Evolutionary conservation across 208 protist genomes (phyloP), one percentile per base, ranked within the genome.

Genomic region (Blechomonas ayalai): DNA sequence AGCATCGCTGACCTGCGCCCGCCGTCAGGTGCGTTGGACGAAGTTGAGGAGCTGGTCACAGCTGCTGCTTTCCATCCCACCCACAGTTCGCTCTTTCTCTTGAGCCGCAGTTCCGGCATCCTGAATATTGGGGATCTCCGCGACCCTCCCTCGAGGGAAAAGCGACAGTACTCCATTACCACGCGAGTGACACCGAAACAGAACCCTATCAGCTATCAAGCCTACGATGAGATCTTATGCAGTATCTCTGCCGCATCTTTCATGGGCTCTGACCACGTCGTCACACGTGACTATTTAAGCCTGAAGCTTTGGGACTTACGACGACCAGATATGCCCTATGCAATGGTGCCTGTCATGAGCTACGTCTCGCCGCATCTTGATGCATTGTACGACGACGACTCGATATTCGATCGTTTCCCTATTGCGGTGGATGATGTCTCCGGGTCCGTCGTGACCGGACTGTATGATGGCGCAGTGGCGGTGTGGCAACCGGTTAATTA

Each of bases 261-360:
- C 52, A 37, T 88, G 4, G 75, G 75, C 19, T 56, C 77, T 19
- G 66, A 84, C 36, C 76, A 93, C 60, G 65, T 94, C 37, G 66
- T 94, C 27, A 85, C 81, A 7, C 81, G 85, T 28, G 85, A 94
- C 52, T 90, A 90, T 59, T 49, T 87, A 7, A 85, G 79, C 20
- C 58, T 94, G 13, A 89, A 90, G 64, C 57, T 94, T 15, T 94
- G 85, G 82, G 85, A 94, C 34, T 33, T 89, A 29, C 81, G 85
- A 13, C 71, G 71, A 52, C 59, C 79, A 0, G 54, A 67, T 36
- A 48, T 52, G 24, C 70, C 79, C 12, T 89, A 58, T 37, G 59
- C 66, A 8, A 70, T 68, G 58, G 72, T 70, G 19, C 68, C 73
- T 28, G 79, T 90, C 9, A 85, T 90, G 73, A 55, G 65, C 31